A percentile compares a stretch with the other conserved stretches of the same genome.
These are phyloP conservation scores for Fonsecaea erecta DNA, from an alignment of 2,329 filamentous ascomycete species.

Conservation along the genomic window DNA sequence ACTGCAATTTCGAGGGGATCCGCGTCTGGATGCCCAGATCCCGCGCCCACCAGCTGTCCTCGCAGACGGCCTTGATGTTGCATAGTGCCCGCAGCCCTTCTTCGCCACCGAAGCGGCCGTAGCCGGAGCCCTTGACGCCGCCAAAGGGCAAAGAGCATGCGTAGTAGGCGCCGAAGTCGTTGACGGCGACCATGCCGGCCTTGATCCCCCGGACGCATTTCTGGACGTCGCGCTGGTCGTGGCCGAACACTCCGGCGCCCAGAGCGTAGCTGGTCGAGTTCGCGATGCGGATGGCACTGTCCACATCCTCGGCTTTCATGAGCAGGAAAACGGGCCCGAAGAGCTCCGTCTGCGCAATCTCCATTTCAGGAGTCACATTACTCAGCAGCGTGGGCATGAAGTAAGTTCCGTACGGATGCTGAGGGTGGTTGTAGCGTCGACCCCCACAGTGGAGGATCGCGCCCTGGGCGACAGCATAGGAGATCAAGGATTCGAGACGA, in stretches of 20 bases:
- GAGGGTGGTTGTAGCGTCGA: slow-evolving; percentile 70
- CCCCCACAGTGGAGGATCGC: slow-evolving; percentile 84
- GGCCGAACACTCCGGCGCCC: slow-evolving; percentile 85
- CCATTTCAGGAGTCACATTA: slow-evolving; percentile 86
- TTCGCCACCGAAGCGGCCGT: slow-evolving; percentile 88
- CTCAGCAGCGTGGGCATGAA: slow-evolving; percentile 88
- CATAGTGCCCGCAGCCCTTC: slow-evolving; percentile 85
- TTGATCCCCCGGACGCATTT: slow-evolving; percentile 70
- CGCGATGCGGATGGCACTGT: slow-evolving; percentile 74
- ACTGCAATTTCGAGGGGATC: slow-evolving; percentile 80
- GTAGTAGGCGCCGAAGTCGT: slow-evolving; percentile 94
- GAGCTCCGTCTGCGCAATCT: slow-evolving; percentile 85
- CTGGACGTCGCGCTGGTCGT: slow-evolving; percentile 65
- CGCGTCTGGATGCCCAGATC: slow-evolving; percentile 70
- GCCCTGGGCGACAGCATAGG: slow-evolving; percentile 75
- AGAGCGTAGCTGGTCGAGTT: slow-evolving; percentile 87
- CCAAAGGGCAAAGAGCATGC: slow-evolving; percentile 94
- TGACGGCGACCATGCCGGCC: slow-evolving; percentile 90
- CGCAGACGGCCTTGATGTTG: slow-evolving; percentile 84
- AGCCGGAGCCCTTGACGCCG: slow-evolving; percentile 78
- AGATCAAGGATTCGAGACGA: slow-evolving; percentile 75
- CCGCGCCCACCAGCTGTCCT: slow-evolving; percentile 64
- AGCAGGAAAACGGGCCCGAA: slow-evolving; percentile 90
- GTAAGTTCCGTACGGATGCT: slow-evolving; percentile 81
- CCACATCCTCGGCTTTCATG: slow-evolving; percentile 71